Evolutionary conservation across 73 alveolate genomes (phyloP).

Genomic region (Durusdinium trenchii): DNA sequence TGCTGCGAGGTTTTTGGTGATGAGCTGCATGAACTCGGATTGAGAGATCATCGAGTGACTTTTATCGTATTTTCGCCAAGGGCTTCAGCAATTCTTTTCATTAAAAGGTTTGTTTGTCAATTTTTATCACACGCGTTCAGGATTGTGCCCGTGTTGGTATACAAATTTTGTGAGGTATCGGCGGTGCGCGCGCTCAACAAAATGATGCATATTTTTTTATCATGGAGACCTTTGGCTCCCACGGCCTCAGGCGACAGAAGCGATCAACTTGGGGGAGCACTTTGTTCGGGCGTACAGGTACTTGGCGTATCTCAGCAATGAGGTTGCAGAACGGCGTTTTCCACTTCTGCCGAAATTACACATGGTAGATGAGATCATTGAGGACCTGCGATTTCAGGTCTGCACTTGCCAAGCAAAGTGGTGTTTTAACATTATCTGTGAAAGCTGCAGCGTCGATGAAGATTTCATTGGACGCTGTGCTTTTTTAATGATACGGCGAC

Average conservation of each 20-base stretch:
- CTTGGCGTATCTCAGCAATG: not conserved
- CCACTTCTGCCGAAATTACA: not conserved
- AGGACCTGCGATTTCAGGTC: not conserved
- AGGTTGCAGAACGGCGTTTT: not conserved
- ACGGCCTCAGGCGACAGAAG: not conserved
- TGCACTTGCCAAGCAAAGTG: not conserved
- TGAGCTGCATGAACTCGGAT: not conserved
- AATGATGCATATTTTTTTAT: not conserved
- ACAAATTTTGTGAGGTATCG: not conserved
- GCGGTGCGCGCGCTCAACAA: not conserved
- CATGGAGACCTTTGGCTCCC: not conserved
- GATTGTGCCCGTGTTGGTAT: not conserved
- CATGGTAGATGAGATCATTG: not conserved
- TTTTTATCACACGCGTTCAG: not conserved
- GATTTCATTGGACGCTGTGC: too few species aligned
- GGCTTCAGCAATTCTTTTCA: not conserved
- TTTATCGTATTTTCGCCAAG: not conserved
- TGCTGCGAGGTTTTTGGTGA: not conserved
- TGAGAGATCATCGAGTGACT: not conserved
- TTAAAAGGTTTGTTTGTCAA: too few species aligned
- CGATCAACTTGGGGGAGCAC: not conserved
- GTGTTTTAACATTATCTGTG: not conserved
- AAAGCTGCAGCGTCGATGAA: not conserved
- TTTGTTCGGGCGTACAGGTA: not conserved
- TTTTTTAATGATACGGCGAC: not conserved